Percentiles rank a stretch among this genome's conserved stretches.
Evolutionary conservation across 306 rosid species (phyloP).

Genomic region (Prunus mume): DNA sequence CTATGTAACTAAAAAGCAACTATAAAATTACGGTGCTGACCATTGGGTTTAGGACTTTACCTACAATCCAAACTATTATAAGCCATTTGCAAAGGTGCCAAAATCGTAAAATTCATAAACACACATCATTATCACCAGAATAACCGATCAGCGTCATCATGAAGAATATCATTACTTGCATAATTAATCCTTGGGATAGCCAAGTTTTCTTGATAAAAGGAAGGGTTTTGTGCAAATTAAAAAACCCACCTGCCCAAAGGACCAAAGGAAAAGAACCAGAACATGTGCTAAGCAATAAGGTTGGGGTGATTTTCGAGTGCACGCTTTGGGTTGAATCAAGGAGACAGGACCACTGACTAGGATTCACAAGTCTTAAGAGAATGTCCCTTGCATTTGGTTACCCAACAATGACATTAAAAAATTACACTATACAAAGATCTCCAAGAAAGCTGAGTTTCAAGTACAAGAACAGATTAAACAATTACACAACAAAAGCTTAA

Average conservation of each 20-base stretch:
- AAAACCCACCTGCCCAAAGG: constrained; percentile 27
- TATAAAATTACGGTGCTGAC: not conserved
- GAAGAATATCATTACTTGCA: constrained; percentile 47
- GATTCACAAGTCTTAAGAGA: constrained; percentile 62
- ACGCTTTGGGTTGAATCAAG: constrained; percentile 92
- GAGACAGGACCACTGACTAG: constrained; percentile 79
- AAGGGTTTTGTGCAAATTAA: constrained; percentile 20
- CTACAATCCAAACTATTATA: constrained; percentile 1
- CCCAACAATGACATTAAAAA: constrained; percentile 27
- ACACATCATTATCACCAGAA: constrained; percentile 26
- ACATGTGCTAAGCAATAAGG: constrained; percentile 80
- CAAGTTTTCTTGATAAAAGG: constrained; percentile 17
- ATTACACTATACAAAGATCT: constrained; percentile 11
- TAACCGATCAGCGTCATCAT: constrained; percentile 38
- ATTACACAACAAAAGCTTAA: constrained; percentile 15
- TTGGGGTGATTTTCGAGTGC: constrained; percentile 78
- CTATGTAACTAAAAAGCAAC: not conserved
- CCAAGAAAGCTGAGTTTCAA: constrained; percentile 44
- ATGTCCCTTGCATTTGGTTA: constrained; percentile 71
- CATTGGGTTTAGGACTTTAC: not conserved
- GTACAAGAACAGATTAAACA: constrained; percentile 33
- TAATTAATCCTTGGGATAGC: constrained; percentile 21
- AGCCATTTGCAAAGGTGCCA: not conserved
- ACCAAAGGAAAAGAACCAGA: constrained; percentile 40
- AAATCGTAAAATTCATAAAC: not conserved